Conservation (phyloP, 305 asterid genomes). For the Stenogyne calaminthoides region DNA sequence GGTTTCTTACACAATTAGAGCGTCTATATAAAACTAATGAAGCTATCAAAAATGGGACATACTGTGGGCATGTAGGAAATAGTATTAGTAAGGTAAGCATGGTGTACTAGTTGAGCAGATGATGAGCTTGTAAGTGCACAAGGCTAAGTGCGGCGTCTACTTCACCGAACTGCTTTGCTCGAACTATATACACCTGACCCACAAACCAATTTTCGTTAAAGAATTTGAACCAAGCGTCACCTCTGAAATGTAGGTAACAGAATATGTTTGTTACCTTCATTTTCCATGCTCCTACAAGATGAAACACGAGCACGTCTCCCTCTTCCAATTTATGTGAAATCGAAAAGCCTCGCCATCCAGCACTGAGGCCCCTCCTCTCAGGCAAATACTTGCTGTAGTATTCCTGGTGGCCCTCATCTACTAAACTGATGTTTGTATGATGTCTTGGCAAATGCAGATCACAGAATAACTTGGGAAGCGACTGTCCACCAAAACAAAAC, state of each 20-base stretch:
- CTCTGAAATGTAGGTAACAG: neutral
- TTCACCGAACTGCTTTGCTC: constrained; percentile 43
- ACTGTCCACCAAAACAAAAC: constrained; percentile 18
- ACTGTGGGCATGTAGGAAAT: too few relatives aligned
- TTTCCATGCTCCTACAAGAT: constrained; percentile 39
- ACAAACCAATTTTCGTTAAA: neutral
- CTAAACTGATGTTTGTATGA: constrained; percentile 38
- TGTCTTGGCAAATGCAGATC: constrained; percentile 44
- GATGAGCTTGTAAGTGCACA: constrained; percentile 35
- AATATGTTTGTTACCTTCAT: constrained; percentile 36
- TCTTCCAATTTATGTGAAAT: constrained; percentile 44
- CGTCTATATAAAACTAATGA: neutral
- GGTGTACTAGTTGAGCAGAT: constrained; percentile 1
- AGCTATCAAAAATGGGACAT: neutral
- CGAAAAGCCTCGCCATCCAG: constrained; percentile 55
- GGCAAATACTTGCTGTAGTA: constrained; percentile 43
- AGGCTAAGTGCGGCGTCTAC: constrained; percentile 57
- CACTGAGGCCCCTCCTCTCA: constrained; percentile 50
- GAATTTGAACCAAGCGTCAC: too few relatives aligned
- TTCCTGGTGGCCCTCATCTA: constrained; percentile 40
- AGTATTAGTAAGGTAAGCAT: neutral
- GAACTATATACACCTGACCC: constrained; percentile 45
- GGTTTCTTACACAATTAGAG: neutral
- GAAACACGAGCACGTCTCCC: constrained; percentile 52
- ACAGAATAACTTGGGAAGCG: constrained; percentile 49